Base-by-base conservation (phyloP, 352 stramenopile species). In the Phytophthora sansomeana region DNA sequence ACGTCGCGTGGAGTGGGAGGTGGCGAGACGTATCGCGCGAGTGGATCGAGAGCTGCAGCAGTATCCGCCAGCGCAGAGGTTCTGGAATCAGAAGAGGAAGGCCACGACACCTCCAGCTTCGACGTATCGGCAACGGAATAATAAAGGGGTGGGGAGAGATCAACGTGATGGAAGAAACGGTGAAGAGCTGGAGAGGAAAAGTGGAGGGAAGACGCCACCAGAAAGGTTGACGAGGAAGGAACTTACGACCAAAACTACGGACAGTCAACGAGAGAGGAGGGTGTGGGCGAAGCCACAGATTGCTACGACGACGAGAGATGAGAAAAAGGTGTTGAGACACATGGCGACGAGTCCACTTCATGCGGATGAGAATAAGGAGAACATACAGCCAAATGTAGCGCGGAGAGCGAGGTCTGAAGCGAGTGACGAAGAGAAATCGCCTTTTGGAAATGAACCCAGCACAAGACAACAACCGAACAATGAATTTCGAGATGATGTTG, bases 1-100 rank as follows among this genome's bases (percentile, higher is more conserved):
- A 32, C 59, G 75, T 1, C 72, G 77, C 16, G 39, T 93, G 50
- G 80, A 90, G 50, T 93, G 82, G 85, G 85, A 93, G 68, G 81
- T 93, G 26, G 66, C 85, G 41, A 78, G 80, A 57, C 77, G 85
- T 6, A 91, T 91, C 42, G 85, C 85, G 2, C 81, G 85, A 5
- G 79, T 93, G 16, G 82, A 91, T 19, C 67, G 81, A 11, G 82
- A 91, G 50, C 62, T 91, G 67, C 71, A 71, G 50, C 70, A 69
- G 30, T 69, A 84, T 57, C 77, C 82, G 5, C 75, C 63, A 24
- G 55, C 55, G 3, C 72, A 90, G 35, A 72, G 84, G 6, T 91
- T 83, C 36, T 92, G 81, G 84, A 78, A 89, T 30, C 75, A 78
- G 35, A 72, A 26, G 67, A 80, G 62, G 63, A 77, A 51, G 58